Conservation (phyloP, 371 early-diverging fungal genomes). For the Actinomortierella ambigua region DNA sequence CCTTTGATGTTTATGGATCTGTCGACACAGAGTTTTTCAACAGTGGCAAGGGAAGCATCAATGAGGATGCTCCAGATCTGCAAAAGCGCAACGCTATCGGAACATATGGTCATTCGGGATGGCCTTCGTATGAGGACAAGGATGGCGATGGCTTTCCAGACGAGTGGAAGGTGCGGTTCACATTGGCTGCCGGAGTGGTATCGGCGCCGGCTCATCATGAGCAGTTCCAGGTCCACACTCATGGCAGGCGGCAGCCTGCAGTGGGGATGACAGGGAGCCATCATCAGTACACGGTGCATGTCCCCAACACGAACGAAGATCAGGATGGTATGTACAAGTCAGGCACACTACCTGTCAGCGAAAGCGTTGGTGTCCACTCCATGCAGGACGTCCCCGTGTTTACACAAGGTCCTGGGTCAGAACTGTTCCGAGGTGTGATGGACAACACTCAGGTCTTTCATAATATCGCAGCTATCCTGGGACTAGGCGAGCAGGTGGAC, state of each 20-base stretch:
- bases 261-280: conserved; percentile 14
- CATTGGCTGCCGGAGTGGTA: conserved; percentile 59
- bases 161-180: conserved; percentile 14
- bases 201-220: conserved; percentile 55
- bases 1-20: conserved; percentile 66
- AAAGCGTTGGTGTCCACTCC: conserved; percentile 50
- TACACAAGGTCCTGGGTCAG: too few relatives aligned
- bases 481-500: too few relatives aligned
- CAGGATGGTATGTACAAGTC: conserved; percentile 46
- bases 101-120: conserved; percentile 59
- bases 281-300: conserved; percentile 16
- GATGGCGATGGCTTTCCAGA: too few relatives aligned
- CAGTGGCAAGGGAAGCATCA: conserved; percentile 13
- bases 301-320: conserved; percentile 45
- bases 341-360: conserved; percentile 47
- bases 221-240: conserved; percentile 49
- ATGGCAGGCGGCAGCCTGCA: conserved; percentile 44
- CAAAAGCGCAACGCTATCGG: conserved; percentile 57
- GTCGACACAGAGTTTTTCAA: conserved; percentile 50
- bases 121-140: conserved; percentile 49
- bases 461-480: too few relatives aligned
- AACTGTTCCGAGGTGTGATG: too few relatives aligned
- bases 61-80: background rate
- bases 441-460: conserved; percentile 55
- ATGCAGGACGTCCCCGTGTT: too few relatives aligned